Evolutionary conservation across 768 basidiomycete genomes (phyloP), one percentile per base, ranked within the genome.

Genomic region (Kwoniella dejecticola): DNA sequence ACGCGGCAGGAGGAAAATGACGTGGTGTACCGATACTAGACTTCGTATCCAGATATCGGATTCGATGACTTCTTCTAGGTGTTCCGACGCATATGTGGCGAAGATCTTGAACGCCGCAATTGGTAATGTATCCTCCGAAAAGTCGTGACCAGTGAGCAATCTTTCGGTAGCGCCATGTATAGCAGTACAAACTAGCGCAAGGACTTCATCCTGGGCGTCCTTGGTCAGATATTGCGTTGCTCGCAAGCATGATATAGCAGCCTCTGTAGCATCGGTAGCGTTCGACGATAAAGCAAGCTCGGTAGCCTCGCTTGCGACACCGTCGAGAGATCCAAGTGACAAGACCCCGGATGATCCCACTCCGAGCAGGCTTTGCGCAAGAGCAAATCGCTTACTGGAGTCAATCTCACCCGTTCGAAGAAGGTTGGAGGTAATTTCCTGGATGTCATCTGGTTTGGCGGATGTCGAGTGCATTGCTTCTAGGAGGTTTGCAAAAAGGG

Each of bases 121-220:
- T 2, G 71, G 69, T 0, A 64, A 15, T 15, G 30, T 23, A 1
- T 40, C 29, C n/a, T 36, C 47, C 4, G 24, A 27, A 4, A 54
- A 57, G 7, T 59, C 62, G 3, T 61, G 38, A 1, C 56, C 60
- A 13, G 61, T 63, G 17, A 70, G 21, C 2, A 67, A 27, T 29
- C 62, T 48, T 45, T 64, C 48, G 11, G 62, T 57, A 1, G 69
- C 42, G 26, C 71, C 69, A 36, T 75, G 69, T 15, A 74, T 67
- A 11, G 68, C 46, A 1, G 76, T 77, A 30, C 63, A 66, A 15
- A 70, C 63, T 8, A 74, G 49, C 5, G 70, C 68, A 19, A 77
- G 61, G 15, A 76, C 60, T 12, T 71, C 71, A 33, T 74, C 60
- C 17, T 65, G 45, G 2, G 69, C 62, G 17, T 75, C 74, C 6